Evolutionary conservation across 1,139 yeast genomes (phyloP), one percentile per base, ranked within the genome.

Genomic region (Yamadazyma epiphylla): DNA sequence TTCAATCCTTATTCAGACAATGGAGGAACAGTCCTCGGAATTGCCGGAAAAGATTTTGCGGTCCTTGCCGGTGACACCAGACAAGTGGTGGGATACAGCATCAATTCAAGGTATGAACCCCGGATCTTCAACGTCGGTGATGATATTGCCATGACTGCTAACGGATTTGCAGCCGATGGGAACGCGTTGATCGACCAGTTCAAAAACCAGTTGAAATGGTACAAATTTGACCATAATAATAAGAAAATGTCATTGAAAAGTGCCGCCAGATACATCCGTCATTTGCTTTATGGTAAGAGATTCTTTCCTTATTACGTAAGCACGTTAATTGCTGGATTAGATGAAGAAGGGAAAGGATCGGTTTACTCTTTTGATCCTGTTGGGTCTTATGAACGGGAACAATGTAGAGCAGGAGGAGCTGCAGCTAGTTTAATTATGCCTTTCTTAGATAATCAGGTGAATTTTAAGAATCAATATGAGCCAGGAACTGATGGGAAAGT

Each of bases 1-100:
- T 91, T 91, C 70, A 89, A 91, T 53, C 98, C 98, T 32, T 91
- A 91, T 64, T 71, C 94, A 30, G 96, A 91, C 58, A 88, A 89
- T 51, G 99, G 99, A 46, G 99, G 99, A 49, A 89, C 97, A 5
- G 91, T 89, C 35, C 67, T 91, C 44, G 99, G 97, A 37, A 91
- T 91, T 60, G 96, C 98, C 3, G 98, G 99, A 28, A 86, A 86
- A 53, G 97, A 91, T 59, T 91, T 88, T 52, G 96, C 96, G 19
- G 94, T 91, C 24, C 71, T 91, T 39, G 98, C 99, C 1, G 97
- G 98, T 29, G 98, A 94, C 58, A 91, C 99, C 13, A 82, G 99
- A 66, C 95, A 85, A 55, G 88, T 95, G 5, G 82, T 84, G 22
- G 98, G 96, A 21, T 91, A 87, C 63, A 81, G 88, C 41, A 94